These are phyloP conservation scores for Mucor mucedo DNA, from an alignment of 371 early-diverging fungal genomes.

Conservation along the genomic window DNA sequence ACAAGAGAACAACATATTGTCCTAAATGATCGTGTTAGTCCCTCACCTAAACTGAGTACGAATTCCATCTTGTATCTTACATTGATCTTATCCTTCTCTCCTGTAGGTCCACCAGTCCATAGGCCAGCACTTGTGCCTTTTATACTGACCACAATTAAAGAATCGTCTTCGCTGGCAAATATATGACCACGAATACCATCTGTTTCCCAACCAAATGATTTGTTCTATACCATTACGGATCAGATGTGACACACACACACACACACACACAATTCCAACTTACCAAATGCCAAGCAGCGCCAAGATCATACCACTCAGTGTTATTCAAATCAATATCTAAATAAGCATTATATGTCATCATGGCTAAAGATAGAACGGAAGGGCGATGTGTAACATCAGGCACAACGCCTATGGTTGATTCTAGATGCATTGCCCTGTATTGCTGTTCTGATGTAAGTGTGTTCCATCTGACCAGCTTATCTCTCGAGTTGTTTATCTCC, in stretches of 20 bases:
- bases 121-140: conserved; percentile 91
- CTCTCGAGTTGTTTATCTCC: neutral
- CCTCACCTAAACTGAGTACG: too few relatives aligned
- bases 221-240: conserved; percentile 48
- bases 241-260: too few relatives aligned
- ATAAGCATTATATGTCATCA: conserved; percentile 84
- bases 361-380: conserved; percentile 73
- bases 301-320: conserved; percentile 76
- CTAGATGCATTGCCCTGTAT: conserved; percentile 18
- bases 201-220: conserved; percentile 86
- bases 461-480: conserved; percentile 11
- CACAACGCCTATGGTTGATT: conserved; percentile 33
- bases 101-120: conserved; percentile 80
- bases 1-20: conserved; percentile 95
- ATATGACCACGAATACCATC: conserved; percentile 94
- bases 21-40: conserved; percentile 44
- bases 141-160: conserved; percentile 79
- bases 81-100: conserved; percentile 83
- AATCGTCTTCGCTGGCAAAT: conserved; percentile 71
- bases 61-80: conserved; percentile 36
- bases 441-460: neutral
- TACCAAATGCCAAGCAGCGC: conserved; percentile 74
- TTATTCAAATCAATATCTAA: conserved; percentile 54
- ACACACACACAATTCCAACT: conserved; percentile 5
- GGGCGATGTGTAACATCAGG: conserved; percentile 78